phyloP scores from a whole-genome alignment of 2,329 filamentous ascomycete species.

The Scedosporium apiospermum region DNA sequence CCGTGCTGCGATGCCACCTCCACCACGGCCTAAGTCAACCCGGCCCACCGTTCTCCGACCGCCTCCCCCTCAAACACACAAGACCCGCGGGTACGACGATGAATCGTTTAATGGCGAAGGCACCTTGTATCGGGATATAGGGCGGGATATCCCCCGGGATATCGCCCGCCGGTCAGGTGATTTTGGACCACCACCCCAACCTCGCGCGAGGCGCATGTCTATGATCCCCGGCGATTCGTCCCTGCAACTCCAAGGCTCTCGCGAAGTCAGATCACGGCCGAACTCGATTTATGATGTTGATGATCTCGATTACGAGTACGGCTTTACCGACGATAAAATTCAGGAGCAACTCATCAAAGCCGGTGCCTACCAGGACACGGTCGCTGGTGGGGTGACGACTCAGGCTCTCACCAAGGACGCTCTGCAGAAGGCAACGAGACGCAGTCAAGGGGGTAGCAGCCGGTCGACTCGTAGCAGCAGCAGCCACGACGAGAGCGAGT shows the following conservation, averaged over 20 bases:
- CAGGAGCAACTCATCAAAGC: constrained; percentile 35
- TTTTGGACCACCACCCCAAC: background rate
- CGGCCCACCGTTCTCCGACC: background rate
- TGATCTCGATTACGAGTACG: constrained; percentile 4
- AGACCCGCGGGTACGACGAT: constrained; percentile 6
- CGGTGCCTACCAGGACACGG: constrained; percentile 42
- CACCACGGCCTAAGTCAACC: constrained; percentile 1
- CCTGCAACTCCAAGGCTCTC: constrained; percentile 2
- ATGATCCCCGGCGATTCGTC: background rate
- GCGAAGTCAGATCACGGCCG: background rate
- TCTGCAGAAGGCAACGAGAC: constrained; percentile 39
- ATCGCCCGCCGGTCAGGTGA: constrained; percentile 3
- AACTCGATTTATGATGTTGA: constrained; percentile 1
- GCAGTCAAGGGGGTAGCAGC: constrained; percentile 38
- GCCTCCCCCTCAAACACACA: constrained; percentile 6
- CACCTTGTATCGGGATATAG: background rate
- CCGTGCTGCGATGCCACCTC: constrained; percentile 18
- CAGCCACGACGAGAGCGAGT: constrained; percentile 56
- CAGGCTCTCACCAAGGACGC: constrained; percentile 46
- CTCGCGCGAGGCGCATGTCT: constrained; percentile 3
- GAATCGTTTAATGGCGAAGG: constrained; percentile 5
- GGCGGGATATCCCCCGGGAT: background rate
- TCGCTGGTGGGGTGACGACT: constrained; percentile 29
- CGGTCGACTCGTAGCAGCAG: constrained; percentile 48
- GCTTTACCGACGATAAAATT: constrained; percentile 1